Base-by-base conservation (phyloP, 129 eudicot species). In the Lonicera japonica region DNA sequence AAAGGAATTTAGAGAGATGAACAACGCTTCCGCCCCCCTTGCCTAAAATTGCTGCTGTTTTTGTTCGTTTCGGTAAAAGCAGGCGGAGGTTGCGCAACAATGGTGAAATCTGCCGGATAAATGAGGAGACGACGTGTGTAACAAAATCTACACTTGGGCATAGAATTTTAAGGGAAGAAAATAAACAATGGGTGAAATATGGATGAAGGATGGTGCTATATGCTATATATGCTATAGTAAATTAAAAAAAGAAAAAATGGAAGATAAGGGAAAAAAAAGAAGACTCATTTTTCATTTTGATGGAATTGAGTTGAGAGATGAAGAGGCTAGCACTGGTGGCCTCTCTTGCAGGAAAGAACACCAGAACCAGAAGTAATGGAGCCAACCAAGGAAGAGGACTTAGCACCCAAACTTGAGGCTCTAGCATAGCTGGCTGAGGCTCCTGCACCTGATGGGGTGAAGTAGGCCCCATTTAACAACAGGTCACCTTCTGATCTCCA, bases 401-500 rank as follows among this genome's bases (percentile, higher is more conserved):
- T 88, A 13, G 96, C 96, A 21, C 96, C 89, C 50, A 88, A 67
- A 71, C 96, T 88, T 25, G 94, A 84, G 41, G 96, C 96, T 63
- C 89, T 75, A 15, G 96, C 96, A 67, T 88, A 88, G 84, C 84
- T 82, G 36, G 79, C 66, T 17, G 87, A 68, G 39, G 94, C 84
- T 47, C 96, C 89, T 19, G 81, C 86, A 14, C 96, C 96, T 36
- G 96, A 88, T 67, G 87, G 80, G 20, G 79, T 67, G 75, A 88
- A 88, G 69, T 79, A 84, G 25, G 96, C 96, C 61, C 96, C 96
- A 22, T 88, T 88, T 14, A 84, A 84, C 72, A 88, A 64, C 58
- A 88, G 61, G 70, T 88, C 96, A 16, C 96, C 96, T 39, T 88
- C 96, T 48, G 96, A 88, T 56, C 96, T 77, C 94, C 96, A 88